phyloP scores from a whole-genome alignment of 495 filamentous ascomycete species.

The Penicillium malachiteum region DNA sequence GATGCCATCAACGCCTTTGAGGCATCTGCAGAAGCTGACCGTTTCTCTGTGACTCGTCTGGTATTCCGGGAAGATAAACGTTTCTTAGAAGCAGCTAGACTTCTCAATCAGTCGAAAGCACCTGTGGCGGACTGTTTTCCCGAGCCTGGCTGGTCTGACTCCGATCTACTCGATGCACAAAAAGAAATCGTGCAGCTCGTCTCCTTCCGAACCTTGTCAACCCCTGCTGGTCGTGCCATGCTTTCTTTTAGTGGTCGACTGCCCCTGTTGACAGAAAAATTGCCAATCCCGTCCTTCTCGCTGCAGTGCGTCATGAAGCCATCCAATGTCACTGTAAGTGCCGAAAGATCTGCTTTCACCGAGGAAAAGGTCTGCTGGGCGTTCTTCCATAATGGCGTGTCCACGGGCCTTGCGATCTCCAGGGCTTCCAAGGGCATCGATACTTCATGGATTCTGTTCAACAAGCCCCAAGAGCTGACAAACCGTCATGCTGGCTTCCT shows the following conservation, averaged over 20 bases:
- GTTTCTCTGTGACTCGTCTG: conserved; percentile 73
- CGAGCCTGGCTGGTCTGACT: conserved; percentile 76
- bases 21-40: conserved; percentile 70
- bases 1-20: conserved; percentile 61
- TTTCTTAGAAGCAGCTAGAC: conserved; percentile 71
- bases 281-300: conserved; percentile 82
- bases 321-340: conserved; percentile 81
- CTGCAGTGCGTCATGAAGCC: conserved; percentile 87
- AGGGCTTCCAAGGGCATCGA: conserved; percentile 90
- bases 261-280: conserved; percentile 87
- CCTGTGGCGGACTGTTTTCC: conserved; percentile 74
- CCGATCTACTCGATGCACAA: conserved; percentile 87
- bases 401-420: conserved; percentile 86
- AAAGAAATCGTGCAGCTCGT: conserved; percentile 83
- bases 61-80: conserved; percentile 91
- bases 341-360: conserved; percentile 76
- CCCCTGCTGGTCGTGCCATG: conserved; percentile 80
- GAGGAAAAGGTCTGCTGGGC: conserved; percentile 98
- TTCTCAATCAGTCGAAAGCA: conserved; percentile 75
- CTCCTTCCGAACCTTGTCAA: conserved; percentile 81
- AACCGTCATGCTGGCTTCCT: conserved; percentile 95
- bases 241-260: conserved; percentile 79
- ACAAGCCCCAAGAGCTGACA: conserved; percentile 88
- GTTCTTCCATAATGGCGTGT: conserved; percentile 95
- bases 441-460: conserved; percentile 97